Conservation (phyloP, 2,329 filamentous ascomycete species). For the Phaeosphaeriaceae sp. region DNA sequence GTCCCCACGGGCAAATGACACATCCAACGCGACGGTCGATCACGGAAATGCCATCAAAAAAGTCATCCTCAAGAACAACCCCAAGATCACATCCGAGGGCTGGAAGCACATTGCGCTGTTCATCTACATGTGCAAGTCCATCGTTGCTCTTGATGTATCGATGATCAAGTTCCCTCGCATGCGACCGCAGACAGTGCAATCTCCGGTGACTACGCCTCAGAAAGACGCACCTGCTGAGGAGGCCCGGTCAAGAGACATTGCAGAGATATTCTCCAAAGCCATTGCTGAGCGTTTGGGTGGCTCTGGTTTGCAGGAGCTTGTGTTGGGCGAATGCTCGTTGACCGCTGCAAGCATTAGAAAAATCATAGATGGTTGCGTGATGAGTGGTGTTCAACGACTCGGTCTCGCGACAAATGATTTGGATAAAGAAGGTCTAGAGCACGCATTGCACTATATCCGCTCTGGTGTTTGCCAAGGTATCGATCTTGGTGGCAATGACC, state of each 20-base stretch:
- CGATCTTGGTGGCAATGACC: constrained; percentile 85
- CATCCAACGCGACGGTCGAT: constrained; percentile 17
- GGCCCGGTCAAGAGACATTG: constrained; percentile 58
- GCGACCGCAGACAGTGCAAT: constrained; percentile 18
- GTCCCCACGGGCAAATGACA: constrained; percentile 7
- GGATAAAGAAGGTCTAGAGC: constrained; percentile 73
- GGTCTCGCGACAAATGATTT: constrained; percentile 85
- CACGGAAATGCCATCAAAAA: constrained; percentile 78
- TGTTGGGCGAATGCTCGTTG: constrained; percentile 80
- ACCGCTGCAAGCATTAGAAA: constrained; percentile 73
- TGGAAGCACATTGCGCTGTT: constrained; percentile 94
- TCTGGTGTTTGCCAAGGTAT: constrained; percentile 83
- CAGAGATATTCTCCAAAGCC: constrained; percentile 74
- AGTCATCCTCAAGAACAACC: constrained; percentile 86
- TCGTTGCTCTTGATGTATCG: constrained; percentile 87
- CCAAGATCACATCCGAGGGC: constrained; percentile 80
- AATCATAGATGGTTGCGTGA: constrained; percentile 82
- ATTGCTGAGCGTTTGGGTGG: constrained; percentile 80
- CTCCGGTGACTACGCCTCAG: constrained; percentile 18
- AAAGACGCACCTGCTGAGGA: constrained; percentile 12
- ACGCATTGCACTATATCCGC: constrained; percentile 78
- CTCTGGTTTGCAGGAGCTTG: constrained; percentile 78
- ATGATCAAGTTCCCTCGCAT: constrained; percentile 71
- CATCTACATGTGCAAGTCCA: constrained; percentile 84
- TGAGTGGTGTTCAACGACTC: constrained; percentile 78